Percentiles rank a stretch among this genome's conserved stretches.
Evolutionary conservation across 2,329 filamentous ascomycete species (phyloP).

Genomic region (Escovopsis weberi): DNA sequence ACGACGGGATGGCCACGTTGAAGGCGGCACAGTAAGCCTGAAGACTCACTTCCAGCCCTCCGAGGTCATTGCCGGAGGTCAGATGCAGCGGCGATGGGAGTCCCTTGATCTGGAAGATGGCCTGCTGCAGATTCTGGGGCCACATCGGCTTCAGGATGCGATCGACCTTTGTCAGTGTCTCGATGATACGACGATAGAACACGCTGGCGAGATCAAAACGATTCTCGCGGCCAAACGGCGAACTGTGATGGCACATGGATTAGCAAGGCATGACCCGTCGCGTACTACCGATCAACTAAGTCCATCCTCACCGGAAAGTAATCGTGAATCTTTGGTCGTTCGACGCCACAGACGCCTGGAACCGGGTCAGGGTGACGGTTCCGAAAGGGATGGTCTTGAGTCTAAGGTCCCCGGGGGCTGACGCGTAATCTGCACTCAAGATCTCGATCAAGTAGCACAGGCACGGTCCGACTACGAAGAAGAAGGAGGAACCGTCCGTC

Average conservation of each 20-base stretch:
- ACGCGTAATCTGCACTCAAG: constrained; percentile 27
- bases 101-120: constrained; percentile 37
- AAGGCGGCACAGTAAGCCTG: constrained; percentile 41
- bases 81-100: constrained; percentile 38
- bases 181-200: constrained; percentile 38
- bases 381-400: constrained; percentile 36
- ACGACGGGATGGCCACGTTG: constrained; percentile 32
- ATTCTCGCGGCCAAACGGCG: constrained; percentile 28
- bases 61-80: constrained; percentile 39
- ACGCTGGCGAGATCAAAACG: constrained; percentile 38
- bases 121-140: constrained; percentile 40
- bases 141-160: constrained; percentile 42
- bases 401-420: constrained; percentile 30
- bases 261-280: too few relatives aligned
- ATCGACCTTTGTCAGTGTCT: constrained; percentile 38
- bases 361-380: constrained; percentile 35
- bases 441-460: constrained; percentile 39
- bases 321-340: constrained; percentile 43
- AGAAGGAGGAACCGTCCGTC: constrained; percentile 37
- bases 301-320: constrained; percentile 32
- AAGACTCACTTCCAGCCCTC: constrained; percentile 38
- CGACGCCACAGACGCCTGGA: constrained; percentile 34
- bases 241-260: constrained; percentile 11
- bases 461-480: constrained; percentile 38
- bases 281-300: background rate